Percentiles rank a stretch among this genome's conserved stretches.
phyloP scores from a whole-genome alignment of 2,329 filamentous ascomycete species.

The Sodiomyces alkalinus region DNA sequence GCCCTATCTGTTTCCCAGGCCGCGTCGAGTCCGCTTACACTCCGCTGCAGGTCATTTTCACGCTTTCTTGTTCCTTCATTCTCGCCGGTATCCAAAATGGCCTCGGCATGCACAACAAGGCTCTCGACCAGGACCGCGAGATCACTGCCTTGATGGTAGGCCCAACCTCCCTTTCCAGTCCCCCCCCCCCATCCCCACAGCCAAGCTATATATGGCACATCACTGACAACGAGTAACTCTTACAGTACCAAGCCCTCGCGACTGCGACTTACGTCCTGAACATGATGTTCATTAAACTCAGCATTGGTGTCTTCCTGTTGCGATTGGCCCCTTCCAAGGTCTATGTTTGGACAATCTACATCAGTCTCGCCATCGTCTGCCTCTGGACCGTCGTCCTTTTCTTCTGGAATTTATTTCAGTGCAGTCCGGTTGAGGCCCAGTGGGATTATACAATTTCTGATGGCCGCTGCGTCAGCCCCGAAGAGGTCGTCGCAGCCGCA shows the following conservation, averaged over 20 bases:
- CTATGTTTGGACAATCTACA: slow-evolving; percentile 32
- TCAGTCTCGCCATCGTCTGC: slow-evolving; percentile 28
- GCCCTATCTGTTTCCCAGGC: too few relatives aligned
- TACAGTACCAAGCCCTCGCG: slow-evolving; percentile 33
- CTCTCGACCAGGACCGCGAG: slow-evolving; percentile 22
- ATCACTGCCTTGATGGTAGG: slow-evolving; percentile 31
- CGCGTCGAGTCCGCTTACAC: slow-evolving; percentile 1
- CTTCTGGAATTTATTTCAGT: slow-evolving; percentile 38
- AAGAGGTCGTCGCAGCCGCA: slow-evolving; percentile 29
- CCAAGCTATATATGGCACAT: too few relatives aligned
- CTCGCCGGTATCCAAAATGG: slow-evolving; percentile 25
- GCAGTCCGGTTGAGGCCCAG: slow-evolving; percentile 31
- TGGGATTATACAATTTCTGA: slow-evolving; percentile 34
- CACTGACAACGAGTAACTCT: too few relatives aligned
- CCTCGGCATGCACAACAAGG: slow-evolving; percentile 30
- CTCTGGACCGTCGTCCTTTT: slow-evolving; percentile 32
- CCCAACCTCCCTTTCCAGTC: neutral
- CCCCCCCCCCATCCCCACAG: neutral
- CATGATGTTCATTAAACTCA: slow-evolving; percentile 43
- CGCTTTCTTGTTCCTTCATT: slow-evolving; percentile 29
- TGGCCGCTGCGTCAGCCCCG: slow-evolving; percentile 25
- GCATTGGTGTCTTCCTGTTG: slow-evolving; percentile 36
- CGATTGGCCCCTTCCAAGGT: slow-evolving; percentile 27
- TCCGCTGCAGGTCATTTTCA: slow-evolving; percentile 24
- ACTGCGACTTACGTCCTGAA: slow-evolving; percentile 33